phyloP scores from a whole-genome alignment of 768 basidiomycete genomes.

The Leucocoprinus leucothites region DNA sequence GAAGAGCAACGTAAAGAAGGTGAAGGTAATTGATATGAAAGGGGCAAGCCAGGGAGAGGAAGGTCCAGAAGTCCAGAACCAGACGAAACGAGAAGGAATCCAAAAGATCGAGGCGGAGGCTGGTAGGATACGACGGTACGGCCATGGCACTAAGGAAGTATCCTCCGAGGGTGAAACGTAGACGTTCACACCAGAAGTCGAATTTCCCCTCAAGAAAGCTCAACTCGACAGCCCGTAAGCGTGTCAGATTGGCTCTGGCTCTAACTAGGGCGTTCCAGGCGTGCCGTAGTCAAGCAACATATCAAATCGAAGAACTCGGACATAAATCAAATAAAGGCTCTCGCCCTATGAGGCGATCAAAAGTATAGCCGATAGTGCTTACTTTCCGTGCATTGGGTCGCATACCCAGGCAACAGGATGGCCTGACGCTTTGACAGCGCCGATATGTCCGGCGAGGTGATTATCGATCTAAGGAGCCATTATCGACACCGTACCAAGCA shows the following conservation, averaged over 20 bases:
- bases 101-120: neutral
- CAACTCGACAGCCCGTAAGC: too few relatives aligned
- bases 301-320: neutral
- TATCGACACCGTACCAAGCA: slow-evolving; percentile 5
- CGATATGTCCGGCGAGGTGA: slow-evolving; percentile 77
- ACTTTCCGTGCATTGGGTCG: slow-evolving; percentile 99
- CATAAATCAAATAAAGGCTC: neutral
- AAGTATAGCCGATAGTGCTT: slow-evolving; percentile 32
- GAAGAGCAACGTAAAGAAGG: slow-evolving; percentile 9
- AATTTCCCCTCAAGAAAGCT: too few relatives aligned
- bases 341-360: neutral
- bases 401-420: slow-evolving; percentile 95
- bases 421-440: slow-evolving; percentile 69
- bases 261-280: neutral
- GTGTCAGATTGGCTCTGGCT: neutral
- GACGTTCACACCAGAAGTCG: neutral
- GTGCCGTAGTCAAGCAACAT: slow-evolving; percentile 6
- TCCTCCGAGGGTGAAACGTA: neutral
- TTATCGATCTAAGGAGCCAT: slow-evolving; percentile 55
- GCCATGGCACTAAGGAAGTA: neutral
- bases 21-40: neutral
- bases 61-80: too few relatives aligned
- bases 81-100: slow-evolving; percentile 2
- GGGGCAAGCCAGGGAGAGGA: too few relatives aligned
- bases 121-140: neutral